Evolutionary conservation across 2,329 filamentous ascomycete genomes (phyloP), one percentile per base, ranked within the genome.

Genomic region (Cercospora sp.): DNA sequence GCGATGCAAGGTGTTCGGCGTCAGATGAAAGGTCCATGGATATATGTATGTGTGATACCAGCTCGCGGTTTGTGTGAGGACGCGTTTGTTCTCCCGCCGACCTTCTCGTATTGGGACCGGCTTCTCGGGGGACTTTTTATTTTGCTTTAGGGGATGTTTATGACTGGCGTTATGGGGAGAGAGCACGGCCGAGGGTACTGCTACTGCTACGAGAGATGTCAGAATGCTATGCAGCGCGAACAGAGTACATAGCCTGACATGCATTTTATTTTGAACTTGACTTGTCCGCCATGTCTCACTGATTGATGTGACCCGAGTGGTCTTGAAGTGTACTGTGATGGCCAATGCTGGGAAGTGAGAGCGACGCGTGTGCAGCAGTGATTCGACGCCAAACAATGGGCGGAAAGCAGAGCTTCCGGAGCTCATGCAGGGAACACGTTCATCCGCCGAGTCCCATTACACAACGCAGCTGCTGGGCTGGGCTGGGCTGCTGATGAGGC

Each of bases 211-310:
- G 64, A 67, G 65, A 67, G 55, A 69, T 69, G 68, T 69, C 68
- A 65, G 61, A 51, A 67, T 69, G 64, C 60, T 69, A 64, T 67
- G 64, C 60, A 69, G 64, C 48, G 53, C 61, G 57, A 59, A 62
- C 65, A 63, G 58, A 66, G 68, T 69, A 69, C 60, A 69, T 69
- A 69, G 68, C 62, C 59, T 59, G 66, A 63, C 64, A 69, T 62
- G 64, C 64, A 66, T 63, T 64, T 64, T 67, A 60, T 59, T 65
- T 60, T 16, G 30, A 45, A 48, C 63, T 60, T 7, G 26, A 45
- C n/a, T 26, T 33, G 31, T 18, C 33, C 18, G 3, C n/a, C 30
- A 18, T 60, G 30, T 64, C 61, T n/a, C 26, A 31, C 26, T 30
- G 53, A 16, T 57, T 16, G 12, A 16, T n/a, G 13, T n/a, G 53